Evolutionary conservation across 1,284 basidiomycete genomes (phyloP), one percentile per base, ranked within the genome.

Genomic region (Ceratobasidium theobromae): DNA sequence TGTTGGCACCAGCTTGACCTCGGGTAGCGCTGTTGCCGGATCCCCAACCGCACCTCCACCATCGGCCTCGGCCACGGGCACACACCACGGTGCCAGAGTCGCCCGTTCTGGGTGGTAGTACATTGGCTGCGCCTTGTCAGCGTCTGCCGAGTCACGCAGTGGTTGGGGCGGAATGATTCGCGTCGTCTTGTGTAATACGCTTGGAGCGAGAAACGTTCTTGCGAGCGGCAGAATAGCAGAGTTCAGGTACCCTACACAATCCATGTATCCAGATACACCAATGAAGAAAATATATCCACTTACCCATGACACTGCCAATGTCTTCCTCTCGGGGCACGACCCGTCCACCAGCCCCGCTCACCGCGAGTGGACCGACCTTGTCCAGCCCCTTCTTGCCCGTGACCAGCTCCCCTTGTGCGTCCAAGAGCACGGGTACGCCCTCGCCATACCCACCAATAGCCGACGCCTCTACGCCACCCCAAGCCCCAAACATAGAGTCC

Each of bases 41-140:
- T 52, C 58, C n/a, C 32, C 43, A 21, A 64, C 21, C 25, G 58
- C 23, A 14, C 58, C 58, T 45, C 43, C 43, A 1, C 57, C 57
- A 30, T 64, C 58, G 4, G 58, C 48, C 38, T 64, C 58, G 25
- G 58, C 48, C 58, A 64, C 58, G 48, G 48, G 58, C 35, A 64
- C 33, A 27, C 46, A 52, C 58, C 58, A 64, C 21, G 58, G 58
- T 3, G 58, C 58, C 21, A 33, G 18, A 4, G 46, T 27, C 11
- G 58, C 46, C 6, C 58, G 33, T 27, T 64, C 58, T 23, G 35
- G n/a, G 16, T 64, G 58, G 21, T 64, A 64, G 21, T 51, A 64
- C 48, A 64, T 27, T 23, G 48, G 58, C 4, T 27, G 35, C 11
- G 51, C 51, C 32, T 43, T 58, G 33, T 64, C 46, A 23, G 25